phyloP scores from a whole-genome alignment of 2,329 filamentous ascomycete species.

The Neurospora sp. region DNA sequence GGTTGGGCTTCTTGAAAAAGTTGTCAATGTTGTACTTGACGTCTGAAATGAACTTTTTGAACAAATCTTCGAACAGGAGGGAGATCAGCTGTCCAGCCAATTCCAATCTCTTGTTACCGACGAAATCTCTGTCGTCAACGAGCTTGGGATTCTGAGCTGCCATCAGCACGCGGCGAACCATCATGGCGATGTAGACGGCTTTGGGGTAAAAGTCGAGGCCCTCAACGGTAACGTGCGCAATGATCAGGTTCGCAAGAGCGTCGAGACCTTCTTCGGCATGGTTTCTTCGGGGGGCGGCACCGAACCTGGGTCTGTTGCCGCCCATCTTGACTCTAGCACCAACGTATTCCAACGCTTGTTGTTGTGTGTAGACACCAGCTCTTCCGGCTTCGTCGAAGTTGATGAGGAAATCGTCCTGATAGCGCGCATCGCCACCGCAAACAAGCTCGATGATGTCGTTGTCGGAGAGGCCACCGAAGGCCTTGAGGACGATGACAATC shows the following conservation, averaged over 20 bases:
- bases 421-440: slow-evolving; percentile 74
- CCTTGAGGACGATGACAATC: slow-evolving; percentile 86
- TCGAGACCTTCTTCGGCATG: slow-evolving; percentile 88
- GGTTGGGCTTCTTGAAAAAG: slow-evolving; percentile 84
- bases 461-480: slow-evolving; percentile 86
- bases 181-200: slow-evolving; percentile 90
- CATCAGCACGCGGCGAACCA: slow-evolving; percentile 94
- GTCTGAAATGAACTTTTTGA: slow-evolving; percentile 87
- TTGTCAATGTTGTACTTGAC: slow-evolving; percentile 94
- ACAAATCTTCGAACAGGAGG: slow-evolving; percentile 90
- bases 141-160: slow-evolving; percentile 80
- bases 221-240: slow-evolving; percentile 87
- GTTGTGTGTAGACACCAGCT: slow-evolving; percentile 79
- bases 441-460: slow-evolving; percentile 91
- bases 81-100: slow-evolving; percentile 90
- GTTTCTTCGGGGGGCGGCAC: slow-evolving; percentile 50
- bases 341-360: slow-evolving; percentile 90
- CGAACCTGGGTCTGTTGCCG: slow-evolving; percentile 33
- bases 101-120: slow-evolving; percentile 94
- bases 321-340: slow-evolving; percentile 83
- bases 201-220: slow-evolving; percentile 95
- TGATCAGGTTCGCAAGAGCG: slow-evolving; percentile 82
- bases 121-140: slow-evolving; percentile 94
- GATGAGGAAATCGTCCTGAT: slow-evolving; percentile 89
- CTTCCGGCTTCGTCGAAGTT: slow-evolving; percentile 92